These are phyloP conservation scores for Aspergillus mulundensis DNA, from an alignment of 495 filamentous ascomycete species.

Conservation along the genomic window DNA sequence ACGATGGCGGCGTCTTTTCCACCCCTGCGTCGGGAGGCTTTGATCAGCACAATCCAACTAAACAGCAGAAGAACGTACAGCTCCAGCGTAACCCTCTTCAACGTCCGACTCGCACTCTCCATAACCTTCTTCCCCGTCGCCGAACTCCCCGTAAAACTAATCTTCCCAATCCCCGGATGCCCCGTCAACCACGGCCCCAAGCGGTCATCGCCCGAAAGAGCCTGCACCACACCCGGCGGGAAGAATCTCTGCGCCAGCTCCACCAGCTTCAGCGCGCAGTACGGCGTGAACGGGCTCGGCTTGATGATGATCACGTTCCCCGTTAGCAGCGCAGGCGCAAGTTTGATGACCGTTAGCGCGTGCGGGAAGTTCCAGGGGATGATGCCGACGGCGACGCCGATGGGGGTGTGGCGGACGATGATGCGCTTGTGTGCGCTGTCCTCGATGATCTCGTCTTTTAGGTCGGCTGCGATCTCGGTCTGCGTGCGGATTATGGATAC, in stretches of 20 bases:
- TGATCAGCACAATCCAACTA: neutral
- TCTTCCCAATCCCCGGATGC: slow-evolving; percentile 74
- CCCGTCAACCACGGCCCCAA: slow-evolving; percentile 74
- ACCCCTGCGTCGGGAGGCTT: slow-evolving; percentile 25
- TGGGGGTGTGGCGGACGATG: slow-evolving; percentile 17
- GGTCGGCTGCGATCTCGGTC: neutral
- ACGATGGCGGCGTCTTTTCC: slow-evolving; percentile 23
- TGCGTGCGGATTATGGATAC: neutral
- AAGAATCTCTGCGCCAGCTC: slow-evolving; percentile 80
- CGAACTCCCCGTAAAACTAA: slow-evolving; percentile 37
- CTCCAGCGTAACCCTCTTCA: slow-evolving; percentile 47
- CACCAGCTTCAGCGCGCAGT: slow-evolving; percentile 80
- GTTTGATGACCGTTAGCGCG: slow-evolving; percentile 25
- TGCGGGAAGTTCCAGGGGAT: slow-evolving; percentile 33
- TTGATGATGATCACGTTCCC: slow-evolving; percentile 74
- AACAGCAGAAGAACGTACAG: slow-evolving; percentile 31
- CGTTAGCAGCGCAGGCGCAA: slow-evolving; percentile 51
- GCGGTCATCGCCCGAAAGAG: slow-evolving; percentile 76
- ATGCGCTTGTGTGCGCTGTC: neutral
- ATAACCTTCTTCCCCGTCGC: slow-evolving; percentile 27
- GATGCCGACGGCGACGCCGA: slow-evolving; percentile 32
- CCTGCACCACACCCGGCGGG: slow-evolving; percentile 80
- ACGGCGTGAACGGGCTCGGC: slow-evolving; percentile 86
- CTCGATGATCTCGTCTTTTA: slow-evolving; percentile 1
- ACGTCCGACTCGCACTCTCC: slow-evolving; percentile 35